Percentiles rank a stretch among this genome's conserved stretches.
phyloP scores from a whole-genome alignment of 1,284 basidiomycete species.

The Megacollybia platyphylla region DNA sequence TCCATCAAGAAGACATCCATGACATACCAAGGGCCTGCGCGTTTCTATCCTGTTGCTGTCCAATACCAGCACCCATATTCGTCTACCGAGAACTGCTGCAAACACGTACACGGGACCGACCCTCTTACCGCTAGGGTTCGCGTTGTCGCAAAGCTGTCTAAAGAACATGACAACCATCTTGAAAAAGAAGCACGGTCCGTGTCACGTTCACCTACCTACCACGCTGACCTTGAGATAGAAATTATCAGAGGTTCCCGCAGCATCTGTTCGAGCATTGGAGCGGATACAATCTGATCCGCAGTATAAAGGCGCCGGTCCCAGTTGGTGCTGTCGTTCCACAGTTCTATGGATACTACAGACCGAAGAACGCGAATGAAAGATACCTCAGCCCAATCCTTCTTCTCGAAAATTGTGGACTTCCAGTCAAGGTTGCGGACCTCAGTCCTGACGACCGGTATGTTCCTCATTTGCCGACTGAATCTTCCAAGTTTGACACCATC shows the following conservation, averaged over 20 bases:
- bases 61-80: not conserved
- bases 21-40: not conserved
- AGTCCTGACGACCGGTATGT: conserved; percentile 20
- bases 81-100: not conserved
- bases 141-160: conserved; percentile 18
- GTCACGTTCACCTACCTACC: not conserved
- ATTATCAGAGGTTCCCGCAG: conserved; percentile 19
- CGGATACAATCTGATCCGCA: conserved; percentile 28
- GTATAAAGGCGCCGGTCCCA: conserved; percentile 28
- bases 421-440: conserved; percentile 17
- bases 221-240: not conserved
- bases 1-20: not conserved
- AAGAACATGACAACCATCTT: conserved; percentile 16
- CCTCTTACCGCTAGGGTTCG: conserved; percentile 19
- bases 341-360: conserved; percentile 40
- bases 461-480: not conserved
- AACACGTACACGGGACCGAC: not conserved
- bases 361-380: conserved; percentile 10
- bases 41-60: not conserved
- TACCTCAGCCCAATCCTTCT: conserved; percentile 33
- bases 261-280: conserved; percentile 35
- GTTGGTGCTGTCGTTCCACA: conserved; percentile 35
- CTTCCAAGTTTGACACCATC: not conserved
- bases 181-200: conserved; percentile 27
- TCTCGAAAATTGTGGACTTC: conserved; percentile 34